These are phyloP conservation scores for Leucogyrophana mollusca DNA, from an alignment of 768 basidiomycete genomes.

Conservation along the genomic window DNA sequence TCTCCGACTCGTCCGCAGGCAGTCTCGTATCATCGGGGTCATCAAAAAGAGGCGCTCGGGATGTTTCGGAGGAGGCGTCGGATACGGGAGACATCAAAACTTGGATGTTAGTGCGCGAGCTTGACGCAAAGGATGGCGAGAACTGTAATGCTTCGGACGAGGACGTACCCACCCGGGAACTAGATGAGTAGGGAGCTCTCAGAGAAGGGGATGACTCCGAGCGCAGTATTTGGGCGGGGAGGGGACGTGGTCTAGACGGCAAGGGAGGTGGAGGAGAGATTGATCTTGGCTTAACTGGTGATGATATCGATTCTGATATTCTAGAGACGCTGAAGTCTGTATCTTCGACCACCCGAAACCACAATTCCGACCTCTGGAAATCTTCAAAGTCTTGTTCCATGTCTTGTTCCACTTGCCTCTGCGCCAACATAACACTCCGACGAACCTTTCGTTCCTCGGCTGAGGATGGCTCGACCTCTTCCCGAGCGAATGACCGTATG, in stretches of 20 bases:
- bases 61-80: conserved; percentile 48
- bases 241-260: conserved; percentile 13
- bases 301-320: neutral
- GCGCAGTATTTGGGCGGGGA: conserved; percentile 21
- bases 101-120: conserved; percentile 56
- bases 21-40: conserved; percentile 63
- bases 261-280: conserved; percentile 12
- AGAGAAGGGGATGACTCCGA: conserved; percentile 39
- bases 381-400: conserved; percentile 93
- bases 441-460: conserved; percentile 57
- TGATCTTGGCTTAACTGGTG: conserved; percentile 6
- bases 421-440: conserved; percentile 78
- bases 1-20: conserved; percentile 65
- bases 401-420: conserved; percentile 79
- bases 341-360: conserved; percentile 86
- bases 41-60: conserved; percentile 76
- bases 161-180: conserved; percentile 29
- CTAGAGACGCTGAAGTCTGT: conserved; percentile 36
- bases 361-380: conserved; percentile 86
- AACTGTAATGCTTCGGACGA: conserved; percentile 16
- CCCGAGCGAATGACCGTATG: conserved; percentile 66
- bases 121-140: conserved; percentile 17
- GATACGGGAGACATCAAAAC: conserved; percentile 76
- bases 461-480: conserved; percentile 40
- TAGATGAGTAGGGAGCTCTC: conserved; percentile 9